Evolutionary conservation across 768 basidiomycete species (phyloP).

Genomic region (Tricholoma sp.): DNA sequence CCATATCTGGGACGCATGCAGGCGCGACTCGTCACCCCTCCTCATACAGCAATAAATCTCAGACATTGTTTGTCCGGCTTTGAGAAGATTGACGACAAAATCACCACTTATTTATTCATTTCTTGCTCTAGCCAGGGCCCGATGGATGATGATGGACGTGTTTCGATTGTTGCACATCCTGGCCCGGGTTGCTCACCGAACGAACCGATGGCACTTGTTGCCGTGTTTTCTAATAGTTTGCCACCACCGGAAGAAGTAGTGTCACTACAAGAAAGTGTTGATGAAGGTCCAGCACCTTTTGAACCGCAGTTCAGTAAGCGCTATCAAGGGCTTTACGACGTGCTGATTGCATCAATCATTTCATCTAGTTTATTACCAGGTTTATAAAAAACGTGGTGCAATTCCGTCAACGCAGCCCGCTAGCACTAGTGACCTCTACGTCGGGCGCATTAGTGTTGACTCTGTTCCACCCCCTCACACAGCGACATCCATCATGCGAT

Average conservation of each 20-base stretch:
- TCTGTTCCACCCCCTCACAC: too few species aligned
- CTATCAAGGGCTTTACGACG: background rate
- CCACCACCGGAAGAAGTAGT: background rate
- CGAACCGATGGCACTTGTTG: too few species aligned
- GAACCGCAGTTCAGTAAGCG: background rate
- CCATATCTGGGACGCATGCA: background rate
- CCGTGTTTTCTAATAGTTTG: background rate
- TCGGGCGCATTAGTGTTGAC: background rate
- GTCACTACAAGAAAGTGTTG: background rate
- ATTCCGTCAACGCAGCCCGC: background rate
- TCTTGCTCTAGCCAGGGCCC: too few species aligned
- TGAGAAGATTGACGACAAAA: background rate
- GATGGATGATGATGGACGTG: background rate
- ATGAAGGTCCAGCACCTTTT: background rate
- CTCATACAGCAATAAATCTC: background rate
- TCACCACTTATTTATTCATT: background rate
- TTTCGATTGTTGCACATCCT: background rate
- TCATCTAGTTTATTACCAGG: background rate
- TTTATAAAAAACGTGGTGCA: background rate
- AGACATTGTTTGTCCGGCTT: background rate
- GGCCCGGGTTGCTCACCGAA: background rate
- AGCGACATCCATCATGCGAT: background rate
- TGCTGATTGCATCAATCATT: background rate
- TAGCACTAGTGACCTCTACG: background rate
- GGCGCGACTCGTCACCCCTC: background rate